Conservation (phyloP, 2,329 filamentous ascomycete species). For the Colletotrichum spinosum region DNA sequence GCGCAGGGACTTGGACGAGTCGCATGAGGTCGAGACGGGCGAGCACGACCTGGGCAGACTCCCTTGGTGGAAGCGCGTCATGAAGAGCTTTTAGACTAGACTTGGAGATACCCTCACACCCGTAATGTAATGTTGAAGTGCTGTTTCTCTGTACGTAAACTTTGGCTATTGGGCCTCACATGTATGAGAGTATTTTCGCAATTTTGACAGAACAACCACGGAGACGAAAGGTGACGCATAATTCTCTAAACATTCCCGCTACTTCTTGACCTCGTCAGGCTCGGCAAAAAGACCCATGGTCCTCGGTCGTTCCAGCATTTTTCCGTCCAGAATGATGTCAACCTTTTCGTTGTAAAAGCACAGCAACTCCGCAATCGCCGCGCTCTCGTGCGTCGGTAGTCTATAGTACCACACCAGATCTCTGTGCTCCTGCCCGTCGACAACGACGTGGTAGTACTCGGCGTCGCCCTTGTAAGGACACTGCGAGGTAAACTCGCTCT, state of each 20-base stretch:
- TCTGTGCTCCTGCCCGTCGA: conserved; percentile 56
- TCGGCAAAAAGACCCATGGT: conserved; percentile 7
- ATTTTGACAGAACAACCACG: no score
- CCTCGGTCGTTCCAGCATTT: conserved; percentile 46
- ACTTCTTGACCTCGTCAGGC: no score
- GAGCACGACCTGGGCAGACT: conserved; percentile 40
- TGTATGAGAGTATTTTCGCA: no score
- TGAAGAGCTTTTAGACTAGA: conserved; percentile 55
- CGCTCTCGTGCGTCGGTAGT: conserved; percentile 67
- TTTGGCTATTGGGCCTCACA: no score
- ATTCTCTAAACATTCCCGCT: no score
- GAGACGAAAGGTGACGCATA: no score
- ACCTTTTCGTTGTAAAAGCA: conserved; percentile 79
- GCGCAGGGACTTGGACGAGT: conserved; percentile 65
- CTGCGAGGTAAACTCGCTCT: conserved; percentile 63
- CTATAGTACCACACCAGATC: conserved; percentile 74
- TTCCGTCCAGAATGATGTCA: conserved; percentile 69
- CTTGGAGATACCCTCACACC: not conserved
- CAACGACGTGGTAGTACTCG: conserved; percentile 68
- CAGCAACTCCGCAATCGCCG: conserved; percentile 63
- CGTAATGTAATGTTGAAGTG: no score
- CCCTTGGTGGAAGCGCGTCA: conserved; percentile 58
- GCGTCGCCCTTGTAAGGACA: conserved; percentile 78
- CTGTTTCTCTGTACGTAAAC: no score
- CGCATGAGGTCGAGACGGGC: conserved; percentile 45